Percentiles rank a stretch among this genome's conserved stretches.
phyloP scores from a whole-genome alignment of 805 yeast species.

The Blastobotrys terrestris region DNA sequence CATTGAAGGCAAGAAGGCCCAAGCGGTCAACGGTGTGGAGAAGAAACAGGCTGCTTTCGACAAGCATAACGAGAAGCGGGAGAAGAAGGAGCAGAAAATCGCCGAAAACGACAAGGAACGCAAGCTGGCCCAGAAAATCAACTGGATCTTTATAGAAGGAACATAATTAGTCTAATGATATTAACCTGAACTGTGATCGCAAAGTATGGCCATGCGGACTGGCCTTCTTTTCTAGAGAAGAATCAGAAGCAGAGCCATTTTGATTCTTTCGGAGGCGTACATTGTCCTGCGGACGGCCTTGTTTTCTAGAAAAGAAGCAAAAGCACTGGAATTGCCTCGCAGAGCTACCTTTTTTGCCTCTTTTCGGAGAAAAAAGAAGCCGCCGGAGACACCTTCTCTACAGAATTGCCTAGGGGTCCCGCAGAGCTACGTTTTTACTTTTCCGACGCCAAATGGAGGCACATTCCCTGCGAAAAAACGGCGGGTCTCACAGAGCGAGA shows the following conservation, averaged over 20 bases:
- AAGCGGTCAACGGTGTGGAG: not conserved
- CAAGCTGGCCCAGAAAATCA: not conserved
- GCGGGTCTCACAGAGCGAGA: slow-evolving; percentile 10
- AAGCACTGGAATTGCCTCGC: not conserved
- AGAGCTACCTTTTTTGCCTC: not conserved
- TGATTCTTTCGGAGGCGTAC: not conserved
- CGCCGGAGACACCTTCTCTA: not conserved
- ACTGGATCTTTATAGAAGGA: not conserved
- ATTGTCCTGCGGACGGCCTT: not conserved
- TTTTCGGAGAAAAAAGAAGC: not conserved
- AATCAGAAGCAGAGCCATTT: too few species aligned
- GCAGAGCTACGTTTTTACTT: not conserved
- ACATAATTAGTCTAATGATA: too few species aligned
- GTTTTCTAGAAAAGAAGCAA: not conserved
- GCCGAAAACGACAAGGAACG: not conserved
- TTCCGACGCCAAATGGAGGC: too few species aligned
- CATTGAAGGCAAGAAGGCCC: not conserved
- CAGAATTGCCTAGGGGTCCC: not conserved
- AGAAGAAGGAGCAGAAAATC: not conserved
- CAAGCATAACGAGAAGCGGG: not conserved
- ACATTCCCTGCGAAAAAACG: not conserved
- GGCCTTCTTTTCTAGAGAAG: too few species aligned
- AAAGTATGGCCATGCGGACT: too few species aligned
- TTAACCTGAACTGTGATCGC: too few species aligned
- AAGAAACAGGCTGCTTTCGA: not conserved